Base-by-base conservation (phyloP, 2,329 filamentous ascomycete genomes). In the Aspergillus arachidicola region DNA sequence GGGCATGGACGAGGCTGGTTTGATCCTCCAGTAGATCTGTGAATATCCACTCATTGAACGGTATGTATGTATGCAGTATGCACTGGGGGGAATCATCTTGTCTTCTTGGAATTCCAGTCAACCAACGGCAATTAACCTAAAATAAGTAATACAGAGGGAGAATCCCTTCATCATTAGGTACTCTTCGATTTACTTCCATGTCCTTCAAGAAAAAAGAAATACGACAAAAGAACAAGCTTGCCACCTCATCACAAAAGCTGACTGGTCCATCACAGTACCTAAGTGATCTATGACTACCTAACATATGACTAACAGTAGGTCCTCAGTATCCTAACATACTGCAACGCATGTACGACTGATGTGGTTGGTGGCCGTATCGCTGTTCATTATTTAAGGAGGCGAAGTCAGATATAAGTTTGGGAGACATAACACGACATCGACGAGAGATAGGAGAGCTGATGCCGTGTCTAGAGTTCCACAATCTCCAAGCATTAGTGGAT, bases 321-420 rank as follows among this genome's bases (percentile, higher is more conserved):
- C 7, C 43, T 19, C 63, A 59, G 48, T 32, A 51, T 19, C 26
- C 48, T 51, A 51, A 51, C 48, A 51, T 51, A 30, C 48, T 34
- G 26, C 26, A 51, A 34, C 26, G 48, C 16, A 51, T 32, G 65
- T 57, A 64, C 38, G 54, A 61, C 59, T 56, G 58, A 60, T 53
- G 46, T 68, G 66, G 66, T 66, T 68, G 66, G 66, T 63, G 61
- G 61, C 43, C 34, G 51, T 32, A 45, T n/a, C 23, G 43, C 58
- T 51, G 57, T 63, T 60, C 63, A 63, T 65, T 51, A 64, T 66
- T 65, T 65, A 58, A 67, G 64, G 66, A 68, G 66, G 66, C 66
- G 63, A 68, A 68, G 65, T 64, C 60, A 34, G 30, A 28, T 51
- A 51, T 51, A 51, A 51, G 48, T 51, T 51, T 30, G 16, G 48